Evolutionary conservation across 1,284 basidiomycete species (phyloP).

Genomic region (Quambalaria eucalypti): DNA sequence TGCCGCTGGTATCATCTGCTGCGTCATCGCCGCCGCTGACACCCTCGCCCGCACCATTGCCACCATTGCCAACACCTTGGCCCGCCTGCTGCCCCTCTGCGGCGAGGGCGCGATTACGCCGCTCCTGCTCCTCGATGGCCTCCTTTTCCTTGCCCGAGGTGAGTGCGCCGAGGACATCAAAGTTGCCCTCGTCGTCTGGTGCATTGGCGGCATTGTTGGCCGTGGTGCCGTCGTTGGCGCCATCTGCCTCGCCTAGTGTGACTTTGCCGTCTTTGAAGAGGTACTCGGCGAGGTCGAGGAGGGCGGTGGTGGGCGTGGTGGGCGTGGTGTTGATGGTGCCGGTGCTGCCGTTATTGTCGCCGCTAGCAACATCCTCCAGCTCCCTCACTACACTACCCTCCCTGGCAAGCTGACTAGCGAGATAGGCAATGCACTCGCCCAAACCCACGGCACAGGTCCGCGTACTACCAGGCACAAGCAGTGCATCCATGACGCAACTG

Average conservation of each 20-base stretch:
- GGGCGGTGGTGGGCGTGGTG: neutral
- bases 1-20: neutral
- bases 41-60: neutral
- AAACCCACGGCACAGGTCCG: slow-evolving; percentile 28
- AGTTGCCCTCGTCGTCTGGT: slow-evolving; percentile 71
- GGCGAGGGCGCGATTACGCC: slow-evolving; percentile 72
- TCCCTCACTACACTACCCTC: slow-evolving; percentile 32
- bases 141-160: slow-evolving; percentile 31
- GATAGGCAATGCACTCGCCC: slow-evolving; percentile 36
- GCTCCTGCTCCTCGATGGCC: slow-evolving; percentile 28
- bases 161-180: slow-evolving; percentile 53
- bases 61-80: neutral
- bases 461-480: slow-evolving; percentile 43
- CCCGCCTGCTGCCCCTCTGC: slow-evolving; percentile 49
- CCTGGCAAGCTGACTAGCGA: slow-evolving; percentile 34
- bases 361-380: slow-evolving; percentile 4
- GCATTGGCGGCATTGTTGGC: slow-evolving; percentile 33
- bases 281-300: slow-evolving; percentile 26
- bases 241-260: slow-evolving; percentile 17
- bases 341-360: neutral
- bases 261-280: slow-evolving; percentile 30
- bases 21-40: neutral
- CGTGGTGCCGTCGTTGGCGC: slow-evolving; percentile 11
- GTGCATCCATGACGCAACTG: slow-evolving; percentile 69
- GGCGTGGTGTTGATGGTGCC: slow-evolving; percentile 8